phyloP scores from a whole-genome alignment of 352 stramenopile species.

The Globisporangium perplexum region DNA sequence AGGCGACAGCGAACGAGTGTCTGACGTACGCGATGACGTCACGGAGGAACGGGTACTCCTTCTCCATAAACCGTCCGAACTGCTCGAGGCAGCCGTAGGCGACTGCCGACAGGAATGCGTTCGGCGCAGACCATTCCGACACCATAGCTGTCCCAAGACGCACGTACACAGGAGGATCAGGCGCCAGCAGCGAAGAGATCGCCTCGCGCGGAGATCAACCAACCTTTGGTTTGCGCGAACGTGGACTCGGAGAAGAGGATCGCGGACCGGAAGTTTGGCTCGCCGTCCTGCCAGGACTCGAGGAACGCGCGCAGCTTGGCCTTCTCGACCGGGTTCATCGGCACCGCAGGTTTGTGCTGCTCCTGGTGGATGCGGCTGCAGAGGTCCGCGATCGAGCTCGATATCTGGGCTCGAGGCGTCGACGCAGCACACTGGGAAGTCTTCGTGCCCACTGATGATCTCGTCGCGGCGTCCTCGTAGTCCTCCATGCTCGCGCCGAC shows the following conservation, averaged over 20 bases:
- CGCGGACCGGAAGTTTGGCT: slow-evolving; percentile 44
- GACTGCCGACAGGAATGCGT: slow-evolving; percentile 47
- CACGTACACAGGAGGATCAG: neutral
- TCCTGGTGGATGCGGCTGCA: slow-evolving; percentile 5
- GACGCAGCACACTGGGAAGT: neutral
- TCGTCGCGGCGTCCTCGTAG: neutral
- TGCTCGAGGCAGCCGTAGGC: slow-evolving; percentile 45
- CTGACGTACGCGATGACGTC: slow-evolving; percentile 21
- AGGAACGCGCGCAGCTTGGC: slow-evolving; percentile 49
- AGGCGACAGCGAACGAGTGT: neutral
- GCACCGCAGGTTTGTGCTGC: neutral
- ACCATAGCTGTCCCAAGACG: slow-evolving; percentile 31
- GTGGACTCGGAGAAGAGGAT: slow-evolving; percentile 56
- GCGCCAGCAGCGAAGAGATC: neutral
- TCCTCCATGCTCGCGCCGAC: neutral
- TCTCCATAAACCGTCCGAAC: slow-evolving; percentile 30
- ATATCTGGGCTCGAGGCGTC: neutral
- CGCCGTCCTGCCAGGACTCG: slow-evolving; percentile 40
- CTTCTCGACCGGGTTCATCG: slow-evolving; percentile 15
- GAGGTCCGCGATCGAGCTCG: slow-evolving; percentile 2
- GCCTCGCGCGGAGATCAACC: slow-evolving; percentile 10
- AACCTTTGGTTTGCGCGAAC: slow-evolving; percentile 51
- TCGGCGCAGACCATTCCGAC: slow-evolving; percentile 35
- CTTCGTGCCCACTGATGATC: no score
- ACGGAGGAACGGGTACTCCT: slow-evolving; percentile 44